phyloP scores from a whole-genome alignment of 73 alveolate species.

The Symbiodinium natans region DNA sequence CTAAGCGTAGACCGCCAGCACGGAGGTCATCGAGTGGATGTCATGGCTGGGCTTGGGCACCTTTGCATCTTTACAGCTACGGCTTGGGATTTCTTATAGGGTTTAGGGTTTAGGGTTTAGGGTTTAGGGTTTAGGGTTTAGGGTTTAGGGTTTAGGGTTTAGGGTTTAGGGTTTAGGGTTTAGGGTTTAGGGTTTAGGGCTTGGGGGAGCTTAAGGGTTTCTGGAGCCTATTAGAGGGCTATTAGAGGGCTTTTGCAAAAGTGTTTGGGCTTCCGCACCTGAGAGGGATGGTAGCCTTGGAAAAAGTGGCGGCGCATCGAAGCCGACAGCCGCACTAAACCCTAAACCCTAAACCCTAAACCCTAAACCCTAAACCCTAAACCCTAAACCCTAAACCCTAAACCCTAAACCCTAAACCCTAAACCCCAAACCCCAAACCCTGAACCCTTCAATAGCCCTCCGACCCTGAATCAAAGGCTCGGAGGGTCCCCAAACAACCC shows the following conservation, averaged over 20 bases:
- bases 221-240: not conserved
- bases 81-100: not conserved
- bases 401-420: not conserved
- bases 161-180: not conserved
- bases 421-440: too few relatives aligned
- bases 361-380: not conserved
- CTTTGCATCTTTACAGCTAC: not conserved
- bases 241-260: not conserved
- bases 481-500: too few relatives aligned
- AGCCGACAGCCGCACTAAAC: too few relatives aligned
- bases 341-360: too few relatives aligned
- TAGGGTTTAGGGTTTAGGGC: too few relatives aligned
- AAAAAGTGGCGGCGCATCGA: too few relatives aligned
- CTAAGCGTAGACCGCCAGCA: slow-evolving; percentile 59
- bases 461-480: too few relatives aligned
- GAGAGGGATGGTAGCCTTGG: too few relatives aligned
- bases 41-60: slow-evolving; percentile 66
- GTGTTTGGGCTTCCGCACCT: too few relatives aligned
- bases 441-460: too few relatives aligned
- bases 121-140: not conserved
- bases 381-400: not conserved
- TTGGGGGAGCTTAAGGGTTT: too few relatives aligned
- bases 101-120: not conserved
- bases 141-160: not conserved
- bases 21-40: slow-evolving; percentile 80